A percentile compares a stretch with the other conserved stretches of the same genome.
Conservation (phyloP, 1,139 yeast species). For the Scheffersomyces titani region DNA sequence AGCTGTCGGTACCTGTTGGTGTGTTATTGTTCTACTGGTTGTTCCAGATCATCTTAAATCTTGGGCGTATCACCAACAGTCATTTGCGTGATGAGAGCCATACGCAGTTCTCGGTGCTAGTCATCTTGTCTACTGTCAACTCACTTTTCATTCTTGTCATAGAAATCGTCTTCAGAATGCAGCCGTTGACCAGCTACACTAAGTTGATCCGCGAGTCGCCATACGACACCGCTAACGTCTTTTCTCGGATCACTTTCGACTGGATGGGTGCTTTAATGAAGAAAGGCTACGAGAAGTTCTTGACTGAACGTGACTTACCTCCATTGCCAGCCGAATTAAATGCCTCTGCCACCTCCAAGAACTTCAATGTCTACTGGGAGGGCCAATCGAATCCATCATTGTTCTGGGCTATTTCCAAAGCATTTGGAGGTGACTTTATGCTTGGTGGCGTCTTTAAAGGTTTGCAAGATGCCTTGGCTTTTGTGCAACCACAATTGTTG, state of each 20-base stretch:
- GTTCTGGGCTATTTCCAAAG: slow-evolving; percentile 55
- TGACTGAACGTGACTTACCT: slow-evolving; percentile 81
- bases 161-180: slow-evolving; percentile 53
- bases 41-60: slow-evolving; percentile 45
- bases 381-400: slow-evolving; percentile 57
- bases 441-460: slow-evolving; percentile 79
- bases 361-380: slow-evolving; percentile 66
- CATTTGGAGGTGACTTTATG: slow-evolving; percentile 72
- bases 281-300: slow-evolving; percentile 72
- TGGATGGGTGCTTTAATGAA: slow-evolving; percentile 96
- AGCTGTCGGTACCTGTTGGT: slow-evolving; percentile 66
- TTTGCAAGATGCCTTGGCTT: slow-evolving; percentile 78
- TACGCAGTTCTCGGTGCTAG: slow-evolving; percentile 40
- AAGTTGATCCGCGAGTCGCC: slow-evolving; percentile 53
- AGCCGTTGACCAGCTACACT: slow-evolving; percentile 37
- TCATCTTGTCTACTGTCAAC: slow-evolving; percentile 50
- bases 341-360: slow-evolving; percentile 49
- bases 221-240: slow-evolving; percentile 78
- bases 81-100: slow-evolving; percentile 46
- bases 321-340: slow-evolving; percentile 68
- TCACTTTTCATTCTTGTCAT: slow-evolving; percentile 52
- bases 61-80: slow-evolving; percentile 44
- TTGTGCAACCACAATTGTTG: slow-evolving; percentile 86
- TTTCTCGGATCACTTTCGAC: slow-evolving; percentile 74
- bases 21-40: slow-evolving; percentile 79